Base-by-base conservation (phyloP, 306 rosid species). In the Pueraria montana region DNA sequence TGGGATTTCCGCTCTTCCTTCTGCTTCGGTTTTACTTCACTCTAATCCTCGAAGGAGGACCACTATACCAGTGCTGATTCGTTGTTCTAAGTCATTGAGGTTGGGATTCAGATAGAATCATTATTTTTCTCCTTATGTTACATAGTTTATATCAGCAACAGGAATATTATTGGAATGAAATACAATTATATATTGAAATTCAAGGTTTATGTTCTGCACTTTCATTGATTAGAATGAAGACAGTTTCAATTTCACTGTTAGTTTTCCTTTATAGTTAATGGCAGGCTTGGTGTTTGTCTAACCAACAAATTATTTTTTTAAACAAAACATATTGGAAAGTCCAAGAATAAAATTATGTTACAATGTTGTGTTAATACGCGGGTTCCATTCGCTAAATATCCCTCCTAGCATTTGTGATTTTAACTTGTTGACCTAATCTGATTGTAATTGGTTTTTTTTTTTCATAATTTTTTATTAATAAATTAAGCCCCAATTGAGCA, bases 101-200 rank as follows among this genome's bases (percentile, higher is more conserved):
- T 58, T 82, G 71, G 89, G 89, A 56, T 90, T 88, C 79, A 86
- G 87, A 90, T 90, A 86, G 76, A 5, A n/a, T 69, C 46, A 7
- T 17, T 9, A 21, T 56, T 69, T 24, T 24, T 23, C 2, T 5
- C 2, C 4, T 21, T 7, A 0, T 13, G 17, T 58, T 59, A 14
- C 16, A 30, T 9, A 6, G 13, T 17, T 52, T 5, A 21, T 32
- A 6, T 53, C 69, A 18, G 24, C 69, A 64, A 36, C 27, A n/a
- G 9, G 23, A 34, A 9, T 48, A 12, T 26, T 11, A 21, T 34
- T 26, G 9, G 10, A 73, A n/a, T 52, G 12, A 62, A 53, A 11
- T 38, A n/a, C 13, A 52, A 20, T 17, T 5, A 18, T 13, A 71
- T 1, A 8, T 1, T 82, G 70, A 66, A 66, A 40, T 64, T 64